Evolutionary conservation across 208 protist genomes (phyloP).

Genomic region (Crithidia expoeki): DNA sequence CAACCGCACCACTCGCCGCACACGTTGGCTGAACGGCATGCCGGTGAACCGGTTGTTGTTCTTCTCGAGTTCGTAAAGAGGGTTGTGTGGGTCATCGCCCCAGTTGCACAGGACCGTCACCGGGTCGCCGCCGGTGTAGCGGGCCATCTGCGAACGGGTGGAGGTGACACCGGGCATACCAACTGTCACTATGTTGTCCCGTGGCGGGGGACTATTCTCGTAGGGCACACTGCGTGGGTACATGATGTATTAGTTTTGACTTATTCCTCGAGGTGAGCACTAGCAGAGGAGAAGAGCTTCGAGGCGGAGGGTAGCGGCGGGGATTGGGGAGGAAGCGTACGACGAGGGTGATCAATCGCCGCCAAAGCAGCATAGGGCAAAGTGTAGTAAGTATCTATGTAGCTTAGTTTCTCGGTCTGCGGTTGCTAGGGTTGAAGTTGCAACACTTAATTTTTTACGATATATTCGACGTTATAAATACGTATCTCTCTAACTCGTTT

Average conservation of each 20-base stretch:
- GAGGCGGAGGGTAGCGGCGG: too few relatives aligned
- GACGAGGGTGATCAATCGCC: too few relatives aligned
- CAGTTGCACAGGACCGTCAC: conserved; percentile 74
- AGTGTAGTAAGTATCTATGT: too few relatives aligned
- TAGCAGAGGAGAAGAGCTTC: too few relatives aligned
- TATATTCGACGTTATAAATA: too few relatives aligned
- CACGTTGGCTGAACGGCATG: conserved; percentile 7
- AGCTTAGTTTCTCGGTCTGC: too few relatives aligned
- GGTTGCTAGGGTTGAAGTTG: too few relatives aligned
- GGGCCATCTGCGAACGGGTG: conserved; percentile 60
- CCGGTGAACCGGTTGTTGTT: conserved; percentile 25
- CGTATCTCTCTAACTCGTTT: too few relatives aligned
- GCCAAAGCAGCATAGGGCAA: too few relatives aligned
- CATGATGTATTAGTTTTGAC: conserved; percentile 32
- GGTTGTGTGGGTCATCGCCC: conserved; percentile 33
- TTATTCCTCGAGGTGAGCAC: not conserved
- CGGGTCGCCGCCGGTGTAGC: conserved; percentile 75
- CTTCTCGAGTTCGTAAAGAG: conserved; percentile 21
- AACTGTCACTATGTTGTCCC: conserved; percentile 86
- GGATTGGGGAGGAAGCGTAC: too few relatives aligned
- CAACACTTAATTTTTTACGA: too few relatives aligned
- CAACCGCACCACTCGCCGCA: conserved; percentile 3
- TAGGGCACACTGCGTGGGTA: conserved; percentile 57
- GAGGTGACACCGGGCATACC: conserved; percentile 75
- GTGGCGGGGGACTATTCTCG: conserved; percentile 53